phyloP scores from a whole-genome alignment of 2,329 filamentous ascomycete genomes.

The Diplodia intermedia region DNA sequence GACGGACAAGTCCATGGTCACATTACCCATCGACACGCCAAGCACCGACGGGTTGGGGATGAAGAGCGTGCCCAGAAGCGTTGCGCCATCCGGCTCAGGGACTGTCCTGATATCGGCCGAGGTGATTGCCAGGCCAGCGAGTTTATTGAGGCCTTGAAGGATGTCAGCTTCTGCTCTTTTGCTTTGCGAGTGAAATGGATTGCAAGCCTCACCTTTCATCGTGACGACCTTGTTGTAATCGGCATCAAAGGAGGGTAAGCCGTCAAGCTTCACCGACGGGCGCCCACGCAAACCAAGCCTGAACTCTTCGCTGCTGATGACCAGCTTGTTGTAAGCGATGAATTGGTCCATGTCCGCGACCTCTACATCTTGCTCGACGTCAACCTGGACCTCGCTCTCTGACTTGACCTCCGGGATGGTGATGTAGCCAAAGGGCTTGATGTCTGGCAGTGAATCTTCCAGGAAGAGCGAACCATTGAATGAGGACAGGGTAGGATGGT shows the following conservation, averaged over 20 bases:
- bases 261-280: slow-evolving; percentile 59
- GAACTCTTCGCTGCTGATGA: slow-evolving; percentile 59
- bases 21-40: slow-evolving; percentile 71
- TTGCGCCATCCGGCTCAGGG: slow-evolving; percentile 56
- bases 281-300: slow-evolving; percentile 59
- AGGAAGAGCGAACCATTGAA: slow-evolving; percentile 62
- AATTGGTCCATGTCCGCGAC: slow-evolving; percentile 57
- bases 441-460: slow-evolving; percentile 44
- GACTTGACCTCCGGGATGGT: slow-evolving; percentile 55
- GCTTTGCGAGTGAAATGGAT: neutral
- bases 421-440: slow-evolving; percentile 53
- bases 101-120: slow-evolving; percentile 39
- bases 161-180: slow-evolving; percentile 3
- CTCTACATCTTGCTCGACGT: slow-evolving; percentile 54
- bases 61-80: slow-evolving; percentile 65
- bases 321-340: slow-evolving; percentile 56
- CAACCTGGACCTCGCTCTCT: slow-evolving; percentile 46
- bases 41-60: slow-evolving; percentile 71
- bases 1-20: slow-evolving; percentile 66
- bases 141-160: slow-evolving; percentile 61
- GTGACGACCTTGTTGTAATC: slow-evolving; percentile 63
- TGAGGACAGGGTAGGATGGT: slow-evolving; percentile 61
- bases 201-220: slow-evolving; percentile 59
- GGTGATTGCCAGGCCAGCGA: slow-evolving; percentile 60
- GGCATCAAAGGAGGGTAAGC: slow-evolving; percentile 58